These are phyloP conservation scores for Ogataea parapolymorpha DNA, from an alignment of 805 yeast genomes.

Conservation along the genomic window DNA sequence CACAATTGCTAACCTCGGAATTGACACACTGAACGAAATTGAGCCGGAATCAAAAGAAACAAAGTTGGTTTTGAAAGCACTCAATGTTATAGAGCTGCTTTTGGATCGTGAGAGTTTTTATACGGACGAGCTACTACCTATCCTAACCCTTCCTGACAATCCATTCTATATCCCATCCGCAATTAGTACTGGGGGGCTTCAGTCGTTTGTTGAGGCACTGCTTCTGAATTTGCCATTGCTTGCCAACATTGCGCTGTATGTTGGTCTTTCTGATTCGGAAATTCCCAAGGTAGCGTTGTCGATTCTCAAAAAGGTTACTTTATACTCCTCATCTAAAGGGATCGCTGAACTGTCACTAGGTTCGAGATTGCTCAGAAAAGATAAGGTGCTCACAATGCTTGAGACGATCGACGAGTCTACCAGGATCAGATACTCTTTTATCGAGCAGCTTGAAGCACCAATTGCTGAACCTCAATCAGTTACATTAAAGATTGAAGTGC, in stretches of 20 bases:
- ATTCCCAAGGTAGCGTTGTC: constrained; percentile 54
- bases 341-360: constrained; percentile 2
- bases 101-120: constrained; percentile 58
- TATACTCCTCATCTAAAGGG: constrained; percentile 39
- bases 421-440: constrained; percentile 68
- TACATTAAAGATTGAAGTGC: constrained; percentile 51
- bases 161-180: constrained; percentile 38
- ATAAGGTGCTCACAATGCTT: constrained; percentile 64
- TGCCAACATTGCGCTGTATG: constrained; percentile 71
- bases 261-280: constrained; percentile 50
- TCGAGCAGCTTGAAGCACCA: constrained; percentile 57
- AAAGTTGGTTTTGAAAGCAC: constrained; percentile 37
- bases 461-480: constrained; percentile 39
- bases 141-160: constrained; percentile 42
- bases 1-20: constrained; percentile 52
- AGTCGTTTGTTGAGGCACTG: constrained; percentile 68
- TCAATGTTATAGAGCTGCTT: constrained; percentile 43
- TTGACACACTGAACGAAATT: constrained; percentile 50
- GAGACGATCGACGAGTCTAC: constrained; percentile 77
- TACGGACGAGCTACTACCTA: constrained; percentile 50
- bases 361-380: constrained; percentile 40
- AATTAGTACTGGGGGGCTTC: constrained; percentile 57
- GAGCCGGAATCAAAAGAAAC: constrained; percentile 33
- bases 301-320: constrained; percentile 49
- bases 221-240: constrained; percentile 67